These are phyloP conservation scores for Neurospora terricola DNA, from an alignment of 495 filamentous ascomycete species.

Conservation along the genomic window DNA sequence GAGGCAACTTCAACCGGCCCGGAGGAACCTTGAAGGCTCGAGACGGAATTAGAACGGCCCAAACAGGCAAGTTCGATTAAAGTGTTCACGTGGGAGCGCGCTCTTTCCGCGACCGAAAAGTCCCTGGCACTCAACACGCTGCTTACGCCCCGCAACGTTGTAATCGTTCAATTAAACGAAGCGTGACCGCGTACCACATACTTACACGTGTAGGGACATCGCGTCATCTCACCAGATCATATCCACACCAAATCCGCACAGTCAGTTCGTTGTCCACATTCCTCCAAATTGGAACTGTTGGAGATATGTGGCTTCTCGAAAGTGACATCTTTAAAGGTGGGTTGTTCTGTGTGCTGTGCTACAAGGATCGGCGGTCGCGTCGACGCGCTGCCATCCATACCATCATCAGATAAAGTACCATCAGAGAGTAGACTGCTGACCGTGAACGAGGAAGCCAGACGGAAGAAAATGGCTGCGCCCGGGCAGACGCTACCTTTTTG, in stretches of 20 bases:
- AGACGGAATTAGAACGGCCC: not conserved
- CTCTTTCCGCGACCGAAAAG: conserved; percentile 7
- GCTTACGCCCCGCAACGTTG: conserved; percentile 2
- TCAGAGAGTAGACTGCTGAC: not conserved
- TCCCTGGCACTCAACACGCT: conserved; percentile 1
- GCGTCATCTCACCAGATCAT: not conserved
- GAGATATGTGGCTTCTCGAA: conserved; percentile 51
- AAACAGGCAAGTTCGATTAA: not conserved
- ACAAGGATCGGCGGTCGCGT: not conserved
- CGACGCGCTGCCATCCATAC: not conserved
- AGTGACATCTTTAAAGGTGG: conserved; percentile 43
- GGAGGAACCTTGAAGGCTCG: not conserved
- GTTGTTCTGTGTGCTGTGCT: not conserved
- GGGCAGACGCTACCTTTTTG: conserved; percentile 72
- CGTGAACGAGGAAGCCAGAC: conserved; percentile 25
- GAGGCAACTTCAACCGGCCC: not conserved
- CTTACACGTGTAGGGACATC: not conserved
- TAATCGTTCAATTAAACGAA: not conserved
- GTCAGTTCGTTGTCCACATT: not conserved
- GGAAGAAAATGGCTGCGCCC: conserved; percentile 72
- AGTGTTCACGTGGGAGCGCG: conserved; percentile 12
- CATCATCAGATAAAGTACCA: not conserved
- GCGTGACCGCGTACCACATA: not conserved
- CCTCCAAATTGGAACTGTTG: not conserved
- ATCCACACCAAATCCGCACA: not conserved